Base-by-base conservation (phyloP, 1,284 basidiomycete species). In the Cryptococcus sp. region DNA sequence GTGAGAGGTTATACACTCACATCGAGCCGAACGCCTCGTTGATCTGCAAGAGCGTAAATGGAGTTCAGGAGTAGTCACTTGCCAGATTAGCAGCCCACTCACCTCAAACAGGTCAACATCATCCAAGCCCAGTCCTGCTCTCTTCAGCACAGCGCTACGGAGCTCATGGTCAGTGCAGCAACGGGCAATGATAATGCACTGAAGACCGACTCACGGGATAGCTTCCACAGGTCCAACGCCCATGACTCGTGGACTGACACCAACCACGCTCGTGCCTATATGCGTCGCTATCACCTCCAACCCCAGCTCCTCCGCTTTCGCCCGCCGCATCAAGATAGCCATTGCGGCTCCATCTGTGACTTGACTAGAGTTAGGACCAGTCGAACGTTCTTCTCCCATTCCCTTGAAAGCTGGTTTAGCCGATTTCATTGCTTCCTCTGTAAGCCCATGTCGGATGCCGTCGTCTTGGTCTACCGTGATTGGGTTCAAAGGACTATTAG, bases 1-100 rank as follows among this genome's bases (percentile, higher is more conserved):
- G 4, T 4, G 22, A 44, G 41, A 34, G 29, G 13, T 34, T 34
- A 2, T 22, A 6, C 8, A 44, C 41, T 44, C 41, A 44, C 41
- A 90, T 89, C 0, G 88, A 90, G n/a, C 89, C 88, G 67, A 92
- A 92, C 0, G 90, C 90, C 59, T 94, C 91, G 74, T 94, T 94
- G 67, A 80, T 79, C 41, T 44, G 41, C 7, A 19, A 22, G n/a
- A 16, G 13, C 13, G 41, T 2, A n/a, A 8, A 16, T 16, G 41
- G n/a, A n/a, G n/a, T n/a, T 44, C 41, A 44, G 41, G 41, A 44
- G 2, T 13, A 34, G 13, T 7, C 29, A 5, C 13, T 2, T 13
- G 29, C 2, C 13, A 8, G 41, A n/a, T 44, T 6, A 44, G 6
- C 41, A 44, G 8, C 41, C n/a, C 29, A n/a, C 41, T n/a, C 41